These are phyloP conservation scores for Tritrichomonas musculus DNA, from an alignment of 208 protist genomes.

Conservation along the genomic window DNA sequence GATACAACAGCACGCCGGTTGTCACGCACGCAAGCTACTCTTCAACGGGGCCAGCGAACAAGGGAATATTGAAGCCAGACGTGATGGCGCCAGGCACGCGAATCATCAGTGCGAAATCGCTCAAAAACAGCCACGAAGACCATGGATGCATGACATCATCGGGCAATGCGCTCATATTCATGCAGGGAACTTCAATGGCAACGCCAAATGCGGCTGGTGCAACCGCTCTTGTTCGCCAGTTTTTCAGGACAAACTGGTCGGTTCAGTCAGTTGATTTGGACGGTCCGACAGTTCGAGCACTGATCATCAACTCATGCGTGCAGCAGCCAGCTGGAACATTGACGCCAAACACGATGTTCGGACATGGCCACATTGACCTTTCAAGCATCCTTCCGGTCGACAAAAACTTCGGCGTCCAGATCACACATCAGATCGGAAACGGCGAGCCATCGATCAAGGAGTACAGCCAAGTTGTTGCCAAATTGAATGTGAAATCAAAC, in stretches of 20 bases:
- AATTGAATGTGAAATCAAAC: neutral
- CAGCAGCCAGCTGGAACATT: neutral
- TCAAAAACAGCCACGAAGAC: too few relatives aligned
- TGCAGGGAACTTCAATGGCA: neutral
- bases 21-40: neutral
- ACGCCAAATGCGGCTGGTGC: neutral
- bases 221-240: neutral
- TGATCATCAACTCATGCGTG: neutral
- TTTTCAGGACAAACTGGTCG: neutral
- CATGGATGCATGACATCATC: too few relatives aligned
- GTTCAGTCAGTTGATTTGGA: too few relatives aligned
- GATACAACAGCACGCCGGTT: too few relatives aligned
- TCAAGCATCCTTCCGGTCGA: neutral
- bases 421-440: neutral
- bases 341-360: neutral
- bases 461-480: neutral
- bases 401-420: neutral
- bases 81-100: slow-evolving; percentile 32
- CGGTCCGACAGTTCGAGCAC: too few relatives aligned
- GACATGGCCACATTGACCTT: neutral
- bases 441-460: neutral
- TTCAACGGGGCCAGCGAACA: slow-evolving; percentile 29
- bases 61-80: slow-evolving; percentile 37
- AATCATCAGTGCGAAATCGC: neutral
- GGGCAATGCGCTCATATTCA: too few relatives aligned